Evolutionary conservation across 2,329 filamentous ascomycete genomes (phyloP), one percentile per base, ranked within the genome.

Genomic region (Didymellaceae sp.): DNA sequence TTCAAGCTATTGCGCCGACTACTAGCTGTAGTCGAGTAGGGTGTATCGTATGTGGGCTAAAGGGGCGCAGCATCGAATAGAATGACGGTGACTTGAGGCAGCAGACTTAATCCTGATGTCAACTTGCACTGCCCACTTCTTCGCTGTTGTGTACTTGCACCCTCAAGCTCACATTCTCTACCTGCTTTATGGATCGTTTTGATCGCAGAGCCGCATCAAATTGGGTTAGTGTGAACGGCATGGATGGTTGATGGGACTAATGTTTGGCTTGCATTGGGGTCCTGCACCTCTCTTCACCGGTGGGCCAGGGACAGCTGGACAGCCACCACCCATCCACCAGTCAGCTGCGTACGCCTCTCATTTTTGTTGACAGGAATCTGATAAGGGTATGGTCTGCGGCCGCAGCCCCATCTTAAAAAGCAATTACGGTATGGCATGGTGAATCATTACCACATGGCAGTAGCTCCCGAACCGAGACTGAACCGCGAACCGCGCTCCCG

Each of bases 191-290:
- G 65, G 52, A 60, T 28, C 45, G 47, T 44, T 14, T 20, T 16
- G 21, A 18, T 62, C 51, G 68, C 70, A 72, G 70, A 72, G 70
- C 70, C 70, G 66, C 70, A 72, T 68, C 16, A 25, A 8, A 20
- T 40, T 16, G 35, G 22, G 47, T 16, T 41, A 40, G 38, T 44
- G 42, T 50, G 52, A 45, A 55, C 62, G 61, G 25, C 52, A 49
- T 51, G 43, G 28, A 17, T 32, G 35, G 26, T 22, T 28, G 28
- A 51, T 30, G 18, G 6, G 25, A 40, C 42, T 38, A 52, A 32
- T 31, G 25, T 16, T 42, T 13, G 33, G 37, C 48, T 52, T 52
- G 48, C 43, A 46, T 42, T 38, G 21, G 30, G 35, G 34, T 42
- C 44, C 20, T 50, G 49, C 43, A 52, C 25, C 13, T 46, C 40